phyloP scores from a whole-genome alignment of 306 rosid species.

The Macrotyloma uniflorum region DNA sequence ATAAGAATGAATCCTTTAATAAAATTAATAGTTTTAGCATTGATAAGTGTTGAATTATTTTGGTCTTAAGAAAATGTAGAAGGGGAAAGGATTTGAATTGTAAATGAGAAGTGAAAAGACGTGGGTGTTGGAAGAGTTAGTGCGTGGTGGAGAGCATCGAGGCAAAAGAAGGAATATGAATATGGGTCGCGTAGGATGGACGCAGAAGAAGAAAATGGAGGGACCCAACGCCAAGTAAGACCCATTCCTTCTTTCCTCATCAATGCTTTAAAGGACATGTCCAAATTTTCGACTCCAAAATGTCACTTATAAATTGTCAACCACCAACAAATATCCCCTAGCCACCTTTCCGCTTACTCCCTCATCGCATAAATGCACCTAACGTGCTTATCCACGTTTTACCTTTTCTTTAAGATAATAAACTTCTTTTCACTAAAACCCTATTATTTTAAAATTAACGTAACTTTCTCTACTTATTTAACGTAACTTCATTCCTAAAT shows the following conservation, averaged over 20 bases:
- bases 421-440: no score
- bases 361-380: not conserved
- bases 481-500: not conserved
- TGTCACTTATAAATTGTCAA: not conserved
- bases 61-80: no score
- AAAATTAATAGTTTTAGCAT: no score
- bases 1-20: no score
- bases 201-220: conserved; percentile 30
- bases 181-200: conserved; percentile 37
- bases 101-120: not conserved
- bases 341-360: not conserved
- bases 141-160: not conserved
- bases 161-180: conserved; percentile 4
- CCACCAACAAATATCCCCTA: conserved; percentile 1
- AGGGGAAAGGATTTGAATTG: not conserved
- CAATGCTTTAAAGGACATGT: not conserved
- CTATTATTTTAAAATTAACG: not conserved
- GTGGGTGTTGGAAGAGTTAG: not conserved
- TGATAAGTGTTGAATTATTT: no score
- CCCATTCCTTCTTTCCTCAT: not conserved
- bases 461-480: not conserved
- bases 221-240: conserved; percentile 35
- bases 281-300: not conserved
- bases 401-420: not conserved
- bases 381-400: not conserved